Percentiles rank a stretch among this genome's conserved stretches.
phyloP scores from a whole-genome alignment of 1,284 basidiomycete species.

The Peniophora sp. region DNA sequence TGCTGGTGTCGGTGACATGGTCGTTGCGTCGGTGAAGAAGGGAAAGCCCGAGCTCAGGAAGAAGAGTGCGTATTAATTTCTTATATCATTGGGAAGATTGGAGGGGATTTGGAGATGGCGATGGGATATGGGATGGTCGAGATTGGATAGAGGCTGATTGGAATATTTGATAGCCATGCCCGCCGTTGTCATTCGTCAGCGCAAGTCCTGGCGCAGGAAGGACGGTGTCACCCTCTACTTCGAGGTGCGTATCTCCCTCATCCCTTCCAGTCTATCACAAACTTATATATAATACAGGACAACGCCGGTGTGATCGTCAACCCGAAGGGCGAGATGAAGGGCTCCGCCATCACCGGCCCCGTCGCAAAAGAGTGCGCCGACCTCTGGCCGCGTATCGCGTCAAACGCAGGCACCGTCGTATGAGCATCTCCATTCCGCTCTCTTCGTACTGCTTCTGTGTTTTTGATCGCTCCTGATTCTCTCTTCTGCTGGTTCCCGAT shows the following conservation, averaged over 20 bases:
- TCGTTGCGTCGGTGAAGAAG: conserved; percentile 99
- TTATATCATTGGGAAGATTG: conserved; percentile 3
- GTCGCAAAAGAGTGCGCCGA: conserved; percentile 98
- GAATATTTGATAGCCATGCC: conserved; percentile 77
- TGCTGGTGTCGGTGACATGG: conserved; percentile 98
- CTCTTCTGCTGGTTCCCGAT: background rate
- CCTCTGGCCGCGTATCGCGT: conserved; percentile 99
- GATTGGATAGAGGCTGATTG: background rate
- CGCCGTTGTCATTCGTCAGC: conserved; percentile 94
- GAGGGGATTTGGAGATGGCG: background rate
- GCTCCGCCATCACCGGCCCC: conserved; percentile 96
- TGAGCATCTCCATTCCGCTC: background rate
- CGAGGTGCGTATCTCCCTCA: conserved; percentile 45
- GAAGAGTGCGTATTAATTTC: conserved; percentile 76
- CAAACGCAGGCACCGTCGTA: conserved; percentile 97
- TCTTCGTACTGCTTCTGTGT: background rate
- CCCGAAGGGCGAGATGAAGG: conserved; percentile 99
- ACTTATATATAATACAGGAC: conserved; percentile 42
- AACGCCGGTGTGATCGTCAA: conserved; percentile 97
- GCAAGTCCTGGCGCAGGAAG: conserved; percentile 96
- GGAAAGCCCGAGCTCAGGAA: conserved; percentile 99
- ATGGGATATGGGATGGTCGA: background rate
- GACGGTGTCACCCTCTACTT: conserved; percentile 99
- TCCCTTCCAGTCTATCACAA: background rate
- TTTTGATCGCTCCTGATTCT: background rate